Evolutionary conservation across 768 basidiomycete species (phyloP), one percentile per base, ranked within the genome.

Genomic region (Cubamyces sp.): DNA sequence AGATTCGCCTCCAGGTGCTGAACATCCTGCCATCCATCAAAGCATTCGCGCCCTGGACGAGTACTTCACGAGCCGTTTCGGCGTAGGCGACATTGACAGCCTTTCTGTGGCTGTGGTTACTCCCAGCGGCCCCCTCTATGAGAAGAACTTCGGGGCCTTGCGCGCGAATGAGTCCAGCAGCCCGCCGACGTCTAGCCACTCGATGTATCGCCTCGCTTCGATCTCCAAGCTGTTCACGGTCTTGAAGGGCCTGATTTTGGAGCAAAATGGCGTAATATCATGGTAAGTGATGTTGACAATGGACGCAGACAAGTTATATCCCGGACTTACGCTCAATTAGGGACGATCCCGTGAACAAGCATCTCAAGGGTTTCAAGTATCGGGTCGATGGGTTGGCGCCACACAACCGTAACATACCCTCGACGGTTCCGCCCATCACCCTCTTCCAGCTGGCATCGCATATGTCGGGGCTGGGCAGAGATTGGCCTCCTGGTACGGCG

Each of bases 131-230:
- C 64, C 78, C 0, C 54, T 85, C 15, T 85, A 78, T 60, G 78
- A 83, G 61, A 68, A 69, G 12, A 78, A 79, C 39, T 81, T 77
- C 65, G 83, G 84, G 16, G 39, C 28, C 25, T 55, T 40, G 30
- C 54, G 45, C 11, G 61, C 47, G 9, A 62, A 62, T 34, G 62
- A 64, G 46, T 55, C 53, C 11, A 43, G 26, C 18, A 54, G 64
- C 1, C 59, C 52, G 3, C 50, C 58, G 15, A 60, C 49, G n/a
- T 60, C 53, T n/a, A 73, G 76, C 53, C 68, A 83, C 65, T 79
- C 82, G 0, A 76, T 82, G 51, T 85, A 84, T 64, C 75, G 85
- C 26, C 73, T 84, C 25, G 83, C 82, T 1, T 82, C 80, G 42
- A 77, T 82, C 57, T 78, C 80, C 6, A 86, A 85, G 69, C 70